Evolutionary conservation across 2,329 filamentous ascomycete genomes (phyloP).

Genomic region (Lasiodiplodia sp.): DNA sequence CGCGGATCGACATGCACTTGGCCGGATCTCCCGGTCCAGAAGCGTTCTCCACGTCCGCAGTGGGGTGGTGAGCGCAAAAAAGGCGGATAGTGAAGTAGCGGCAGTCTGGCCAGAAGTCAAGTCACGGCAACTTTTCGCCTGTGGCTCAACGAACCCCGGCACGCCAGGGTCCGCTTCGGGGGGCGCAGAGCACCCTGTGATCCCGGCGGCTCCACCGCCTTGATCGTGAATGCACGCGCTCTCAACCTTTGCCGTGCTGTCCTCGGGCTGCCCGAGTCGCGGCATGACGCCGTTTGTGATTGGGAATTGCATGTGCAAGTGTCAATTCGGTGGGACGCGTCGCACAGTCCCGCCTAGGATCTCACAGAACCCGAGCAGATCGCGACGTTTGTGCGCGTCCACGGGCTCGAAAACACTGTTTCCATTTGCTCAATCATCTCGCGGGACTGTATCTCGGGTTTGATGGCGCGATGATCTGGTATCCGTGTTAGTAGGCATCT

Average conservation of each 20-base stretch:
- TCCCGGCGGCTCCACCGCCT: slow-evolving; percentile 1
- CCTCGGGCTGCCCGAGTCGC: neutral
- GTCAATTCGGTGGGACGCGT: neutral
- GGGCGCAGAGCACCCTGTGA: slow-evolving; percentile 13
- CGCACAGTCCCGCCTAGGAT: neutral
- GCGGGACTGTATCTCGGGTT: neutral
- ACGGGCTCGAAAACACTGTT: neutral
- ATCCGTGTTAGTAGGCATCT: neutral
- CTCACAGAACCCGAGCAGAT: neutral
- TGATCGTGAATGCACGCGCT: slow-evolving; percentile 10
- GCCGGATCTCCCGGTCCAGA: neutral
- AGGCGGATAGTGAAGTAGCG: slow-evolving; percentile 10
- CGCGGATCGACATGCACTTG: neutral
- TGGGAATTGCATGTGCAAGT: neutral
- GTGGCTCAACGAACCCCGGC: slow-evolving; percentile 24
- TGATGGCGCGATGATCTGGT: too few relatives aligned
- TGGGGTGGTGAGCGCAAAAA: neutral
- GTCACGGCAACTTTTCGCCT: slow-evolving; percentile 28
- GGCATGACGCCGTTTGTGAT: neutral
- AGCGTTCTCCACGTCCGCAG: neutral
- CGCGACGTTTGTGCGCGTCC: neutral
- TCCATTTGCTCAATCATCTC: neutral
- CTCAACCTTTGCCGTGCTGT: neutral
- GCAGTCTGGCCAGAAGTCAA: slow-evolving; percentile 27
- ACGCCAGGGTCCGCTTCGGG: slow-evolving; percentile 22